These are phyloP conservation scores for Tricholoma sp. DNA, from an alignment of 768 basidiomycete genomes.

Conservation along the genomic window DNA sequence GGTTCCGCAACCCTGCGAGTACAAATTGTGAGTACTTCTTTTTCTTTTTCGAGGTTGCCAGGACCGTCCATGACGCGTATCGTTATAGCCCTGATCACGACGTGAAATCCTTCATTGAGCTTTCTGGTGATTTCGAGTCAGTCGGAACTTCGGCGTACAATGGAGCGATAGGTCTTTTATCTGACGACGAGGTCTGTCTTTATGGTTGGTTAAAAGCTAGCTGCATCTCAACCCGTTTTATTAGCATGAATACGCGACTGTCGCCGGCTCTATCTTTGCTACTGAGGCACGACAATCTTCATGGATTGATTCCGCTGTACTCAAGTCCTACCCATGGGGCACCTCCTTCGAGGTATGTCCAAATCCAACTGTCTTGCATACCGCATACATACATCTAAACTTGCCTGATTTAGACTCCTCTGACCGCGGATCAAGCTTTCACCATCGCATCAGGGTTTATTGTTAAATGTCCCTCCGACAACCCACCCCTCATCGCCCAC, in stretches of 20 bases:
- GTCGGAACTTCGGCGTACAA: conserved; percentile 55
- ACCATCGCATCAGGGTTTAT: conserved; percentile 42
- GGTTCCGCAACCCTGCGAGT: conserved; percentile 52
- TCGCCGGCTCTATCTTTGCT: conserved; percentile 53
- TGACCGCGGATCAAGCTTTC: conserved; percentile 34
- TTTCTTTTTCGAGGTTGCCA: not conserved
- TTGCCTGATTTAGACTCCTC: conserved; percentile 26
- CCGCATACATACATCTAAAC: not conserved
- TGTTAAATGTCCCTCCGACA: conserved; percentile 46
- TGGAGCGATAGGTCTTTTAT: conserved; percentile 37
- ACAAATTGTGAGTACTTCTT: conserved; percentile 42
- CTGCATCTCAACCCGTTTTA: not conserved
- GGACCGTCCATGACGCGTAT: conserved; percentile 1
- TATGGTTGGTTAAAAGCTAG: not conserved
- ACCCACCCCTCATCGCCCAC: conserved; percentile 40
- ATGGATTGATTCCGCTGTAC: conserved; percentile 52
- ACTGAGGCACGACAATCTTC: conserved; percentile 61
- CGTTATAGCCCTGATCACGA: conserved; percentile 37
- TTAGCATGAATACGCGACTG: conserved; percentile 39
- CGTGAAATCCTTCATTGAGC: conserved; percentile 41
- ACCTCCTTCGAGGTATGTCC: conserved; percentile 50
- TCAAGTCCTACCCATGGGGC: conserved; percentile 48
- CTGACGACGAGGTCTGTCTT: not conserved
- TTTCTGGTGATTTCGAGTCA: conserved; percentile 49
- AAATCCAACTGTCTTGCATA: no score